Conservation (phyloP, 805 yeast species). For the Hermanozyma aechmeae region DNA sequence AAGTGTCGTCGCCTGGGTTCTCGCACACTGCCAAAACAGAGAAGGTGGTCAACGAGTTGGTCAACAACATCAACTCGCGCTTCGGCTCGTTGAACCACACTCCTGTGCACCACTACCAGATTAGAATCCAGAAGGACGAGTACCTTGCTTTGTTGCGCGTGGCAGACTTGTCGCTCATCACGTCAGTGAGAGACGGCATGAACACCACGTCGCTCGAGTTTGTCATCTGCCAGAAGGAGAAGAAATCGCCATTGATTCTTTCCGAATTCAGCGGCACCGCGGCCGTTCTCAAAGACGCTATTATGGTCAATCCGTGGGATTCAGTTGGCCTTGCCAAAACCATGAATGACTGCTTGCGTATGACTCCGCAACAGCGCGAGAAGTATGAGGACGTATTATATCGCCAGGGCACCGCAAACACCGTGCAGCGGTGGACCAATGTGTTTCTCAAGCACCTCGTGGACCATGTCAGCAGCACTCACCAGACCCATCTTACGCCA, state of each 20-base stretch:
- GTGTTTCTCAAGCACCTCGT: conserved; percentile 46
- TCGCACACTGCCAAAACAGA: conserved; percentile 59
- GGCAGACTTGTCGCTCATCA: conserved; percentile 84
- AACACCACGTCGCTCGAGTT: conserved; percentile 91
- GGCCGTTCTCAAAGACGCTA: conserved; percentile 58
- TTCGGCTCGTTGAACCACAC: conserved; percentile 76
- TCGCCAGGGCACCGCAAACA: conserved; percentile 54
- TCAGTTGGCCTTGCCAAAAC: conserved; percentile 85
- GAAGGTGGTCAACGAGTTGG: conserved; percentile 73
- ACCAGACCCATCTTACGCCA: conserved; percentile 49
- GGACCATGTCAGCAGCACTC: conserved; percentile 26
- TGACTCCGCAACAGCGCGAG: conserved; percentile 39
- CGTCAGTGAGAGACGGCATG: conserved; percentile 93
- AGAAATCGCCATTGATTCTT: conserved; percentile 67
- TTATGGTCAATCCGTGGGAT: conserved; percentile 95
- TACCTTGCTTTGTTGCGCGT: conserved; percentile 79
- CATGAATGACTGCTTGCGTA: conserved; percentile 56
- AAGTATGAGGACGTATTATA: conserved; percentile 47
- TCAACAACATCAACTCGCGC: conserved; percentile 72
- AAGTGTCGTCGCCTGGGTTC: conserved; percentile 78
- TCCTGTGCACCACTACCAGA: conserved; percentile 90
- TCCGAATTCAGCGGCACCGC: conserved; percentile 93
- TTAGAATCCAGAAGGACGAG: conserved; percentile 80
- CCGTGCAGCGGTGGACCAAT: conserved; percentile 76
- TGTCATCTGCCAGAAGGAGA: conserved; percentile 74